Conservation (phyloP, 306 rosid genomes). For the Neltuma alba region DNA sequence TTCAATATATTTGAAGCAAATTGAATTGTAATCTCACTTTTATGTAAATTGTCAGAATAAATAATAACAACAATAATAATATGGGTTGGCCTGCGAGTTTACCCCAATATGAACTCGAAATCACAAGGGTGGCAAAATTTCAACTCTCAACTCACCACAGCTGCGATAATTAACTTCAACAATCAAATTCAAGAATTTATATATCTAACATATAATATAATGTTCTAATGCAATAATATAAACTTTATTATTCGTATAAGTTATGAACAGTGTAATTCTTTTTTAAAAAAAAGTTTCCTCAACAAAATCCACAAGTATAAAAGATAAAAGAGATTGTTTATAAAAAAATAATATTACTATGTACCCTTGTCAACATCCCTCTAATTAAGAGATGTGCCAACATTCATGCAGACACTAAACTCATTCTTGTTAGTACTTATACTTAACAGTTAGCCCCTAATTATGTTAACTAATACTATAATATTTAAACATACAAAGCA, state of each 20-base stretch:
- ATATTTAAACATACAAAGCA: not conserved
- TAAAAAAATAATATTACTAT: not conserved
- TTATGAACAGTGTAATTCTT: not conserved
- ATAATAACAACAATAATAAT: too few species aligned
- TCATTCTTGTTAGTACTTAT: slow-evolving; percentile 4
- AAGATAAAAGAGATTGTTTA: not conserved
- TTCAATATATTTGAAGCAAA: too few species aligned
- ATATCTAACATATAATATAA: too few species aligned
- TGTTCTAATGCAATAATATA: too few species aligned
- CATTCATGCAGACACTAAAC: slow-evolving; percentile 6
- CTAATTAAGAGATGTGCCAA: slow-evolving; percentile 1
- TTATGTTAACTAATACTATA: not conserved
- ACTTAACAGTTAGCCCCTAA: not conserved
- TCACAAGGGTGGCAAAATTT: not conserved
- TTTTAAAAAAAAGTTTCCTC: too few species aligned
- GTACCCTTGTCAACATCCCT: not conserved
- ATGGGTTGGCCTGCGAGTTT: too few species aligned
- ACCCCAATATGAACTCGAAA: too few species aligned
- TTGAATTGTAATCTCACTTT: too few species aligned
- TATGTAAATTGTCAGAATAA: too few species aligned
- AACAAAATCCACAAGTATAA: too few species aligned
- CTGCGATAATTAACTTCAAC: not conserved
- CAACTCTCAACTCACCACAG: not conserved
- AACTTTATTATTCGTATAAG: not conserved
- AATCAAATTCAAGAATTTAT: not conserved